Base-by-base conservation (phyloP, 768 basidiomycete species). In the Boletellus ananas region DNA sequence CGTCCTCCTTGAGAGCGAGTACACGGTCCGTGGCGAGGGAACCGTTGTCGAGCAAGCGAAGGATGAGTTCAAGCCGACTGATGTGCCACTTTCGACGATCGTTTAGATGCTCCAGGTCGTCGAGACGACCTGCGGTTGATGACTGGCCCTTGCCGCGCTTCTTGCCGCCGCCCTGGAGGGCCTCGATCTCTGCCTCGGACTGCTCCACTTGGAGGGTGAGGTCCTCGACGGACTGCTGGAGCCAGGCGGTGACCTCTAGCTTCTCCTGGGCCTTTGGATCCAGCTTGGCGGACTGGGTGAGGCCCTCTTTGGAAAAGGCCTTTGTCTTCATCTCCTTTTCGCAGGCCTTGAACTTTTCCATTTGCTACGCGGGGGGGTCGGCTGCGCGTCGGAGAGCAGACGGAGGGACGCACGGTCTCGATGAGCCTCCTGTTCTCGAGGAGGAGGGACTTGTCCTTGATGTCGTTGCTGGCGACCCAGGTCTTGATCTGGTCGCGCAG, bases 281-380 rank as follows among this genome's bases (percentile, higher is more conserved):
- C 20, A 98, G 84, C 63, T 90, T 93, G 34, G 91, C 81, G 11
- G 93, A 91, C 52, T 94, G 91, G 53, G 87, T 96, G 36, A 99
- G 78, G 36, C 96, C 96, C 70, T 98, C 96, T 65, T 98, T 99
- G 17, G 94, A 97, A 72, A 98, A 99, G 0, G 96, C 96, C 70
- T 99, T 99, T 51, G 96, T 98, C 80, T 99, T 99, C 95, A 98
- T 98, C 73, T 99, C 96, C 76, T 98, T 99, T 75, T 99, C 96
- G 73, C 94, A 94, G 20, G 95, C 95, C 64, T 99, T 99, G 83
- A 99, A 99, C 67, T 93, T 94, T 76, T 99, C 96, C 96, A 99
- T 99, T 98, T 98, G 96, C 96, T 98, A 70, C 49, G 53, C 49
- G 51, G 39, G 14, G 17, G 33, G 34, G 59, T 53, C 42, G 51